Conservation (phyloP, 2,329 filamentous ascomycete species). For the Davidsoniella eucalypti region DNA sequence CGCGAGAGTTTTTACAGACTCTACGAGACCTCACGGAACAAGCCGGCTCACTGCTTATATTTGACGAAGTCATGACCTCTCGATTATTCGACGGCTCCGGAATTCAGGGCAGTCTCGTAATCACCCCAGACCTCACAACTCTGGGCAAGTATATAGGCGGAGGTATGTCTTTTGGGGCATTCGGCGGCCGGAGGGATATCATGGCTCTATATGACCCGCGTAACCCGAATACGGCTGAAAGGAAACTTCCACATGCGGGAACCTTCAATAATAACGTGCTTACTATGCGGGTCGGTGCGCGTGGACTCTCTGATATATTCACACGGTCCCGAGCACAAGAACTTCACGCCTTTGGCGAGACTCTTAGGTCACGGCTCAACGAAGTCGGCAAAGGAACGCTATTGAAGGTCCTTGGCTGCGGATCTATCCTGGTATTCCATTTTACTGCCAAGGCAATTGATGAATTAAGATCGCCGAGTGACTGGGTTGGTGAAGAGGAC, state of each 20-base stretch:
- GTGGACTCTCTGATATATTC: constrained; percentile 22
- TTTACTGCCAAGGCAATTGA: constrained; percentile 21
- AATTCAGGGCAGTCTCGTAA: constrained; percentile 24
- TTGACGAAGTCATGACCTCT: constrained; percentile 59
- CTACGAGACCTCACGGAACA: constrained; percentile 25
- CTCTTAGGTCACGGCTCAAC: constrained; percentile 19
- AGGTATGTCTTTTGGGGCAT: constrained; percentile 49
- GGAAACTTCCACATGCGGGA: constrained; percentile 36
- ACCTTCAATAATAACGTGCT: constrained; percentile 54
- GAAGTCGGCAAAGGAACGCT: constrained; percentile 20
- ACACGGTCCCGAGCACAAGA: constrained; percentile 19
- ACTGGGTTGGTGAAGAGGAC: constrained; percentile 5
- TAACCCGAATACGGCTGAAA: constrained; percentile 14
- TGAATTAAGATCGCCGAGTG: constrained; percentile 17
- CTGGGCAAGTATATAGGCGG: constrained; percentile 53
- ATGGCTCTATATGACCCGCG: constrained; percentile 42
- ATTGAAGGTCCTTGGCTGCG: constrained; percentile 23
- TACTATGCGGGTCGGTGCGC: constrained; percentile 26
- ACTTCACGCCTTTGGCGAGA: constrained; percentile 20
- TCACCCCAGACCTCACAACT: constrained; percentile 44
- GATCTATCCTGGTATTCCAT: constrained; percentile 23
- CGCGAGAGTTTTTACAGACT: constrained; percentile 31
- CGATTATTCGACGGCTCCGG: constrained; percentile 34
- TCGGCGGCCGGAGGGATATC: constrained; percentile 42
- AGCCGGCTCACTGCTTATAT: constrained; percentile 41